These are phyloP conservation scores for Trichoderma guizhouense DNA, from an alignment of 2,329 filamentous ascomycete genomes.

Conservation along the genomic window DNA sequence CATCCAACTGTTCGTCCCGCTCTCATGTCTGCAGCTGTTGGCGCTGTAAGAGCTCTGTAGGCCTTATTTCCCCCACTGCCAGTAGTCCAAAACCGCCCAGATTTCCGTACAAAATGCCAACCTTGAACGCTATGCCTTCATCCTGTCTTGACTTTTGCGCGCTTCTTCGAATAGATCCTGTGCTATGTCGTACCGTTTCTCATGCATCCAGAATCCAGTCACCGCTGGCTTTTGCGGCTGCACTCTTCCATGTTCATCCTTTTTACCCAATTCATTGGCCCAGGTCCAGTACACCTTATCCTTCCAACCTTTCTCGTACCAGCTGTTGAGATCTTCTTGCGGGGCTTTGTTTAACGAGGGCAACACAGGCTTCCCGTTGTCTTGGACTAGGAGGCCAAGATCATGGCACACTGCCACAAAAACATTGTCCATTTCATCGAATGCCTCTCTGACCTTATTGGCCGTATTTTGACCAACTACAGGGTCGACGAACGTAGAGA, in stretches of 20 bases:
- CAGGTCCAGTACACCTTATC: slow-evolving; percentile 1
- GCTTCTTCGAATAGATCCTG: not conserved
- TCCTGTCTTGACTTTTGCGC: not conserved
- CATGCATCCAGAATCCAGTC: not conserved
- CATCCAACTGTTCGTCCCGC: too few species aligned
- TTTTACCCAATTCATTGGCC: not conserved
- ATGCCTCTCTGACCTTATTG: not conserved
- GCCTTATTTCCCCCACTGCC: too few species aligned
- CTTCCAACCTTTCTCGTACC: slow-evolving; percentile 11
- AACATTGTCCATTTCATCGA: slow-evolving; percentile 7
- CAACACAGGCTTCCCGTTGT: not conserved
- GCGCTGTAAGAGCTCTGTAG: too few species aligned
- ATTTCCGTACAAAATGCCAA: too few species aligned
- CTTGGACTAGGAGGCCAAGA: not conserved
- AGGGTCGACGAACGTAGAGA: not conserved
- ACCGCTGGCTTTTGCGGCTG: not conserved
- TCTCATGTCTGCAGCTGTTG: too few species aligned
- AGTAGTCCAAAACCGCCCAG: too few species aligned
- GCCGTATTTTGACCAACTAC: not conserved
- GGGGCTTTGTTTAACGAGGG: not conserved
- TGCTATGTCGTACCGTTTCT: not conserved
- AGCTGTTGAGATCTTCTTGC: not conserved
- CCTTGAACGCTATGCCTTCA: not conserved
- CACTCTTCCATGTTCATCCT: not conserved
- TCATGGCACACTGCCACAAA: not conserved